phyloP scores from a whole-genome alignment of 1,139 yeast species.

The Suhomyces guaymorum region DNA sequence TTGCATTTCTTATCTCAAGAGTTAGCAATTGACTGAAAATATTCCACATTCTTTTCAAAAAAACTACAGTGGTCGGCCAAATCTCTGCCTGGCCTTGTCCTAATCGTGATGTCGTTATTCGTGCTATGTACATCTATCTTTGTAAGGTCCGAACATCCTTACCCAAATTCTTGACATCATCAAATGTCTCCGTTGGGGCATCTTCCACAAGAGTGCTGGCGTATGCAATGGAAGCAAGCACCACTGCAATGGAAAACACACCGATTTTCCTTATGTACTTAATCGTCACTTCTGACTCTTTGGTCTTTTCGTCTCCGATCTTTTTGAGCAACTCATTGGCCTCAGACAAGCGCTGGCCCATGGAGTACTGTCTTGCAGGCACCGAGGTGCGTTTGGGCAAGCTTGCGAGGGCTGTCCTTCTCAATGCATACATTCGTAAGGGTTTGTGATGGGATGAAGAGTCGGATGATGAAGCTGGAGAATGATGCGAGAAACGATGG shows the following conservation, averaged over 20 bases:
- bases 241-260: slow-evolving; percentile 33
- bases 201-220: slow-evolving; percentile 26
- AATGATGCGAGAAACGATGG: too few species aligned
- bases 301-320: slow-evolving; percentile 38
- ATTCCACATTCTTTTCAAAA: too few species aligned
- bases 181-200: slow-evolving; percentile 15
- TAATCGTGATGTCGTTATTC: background rate
- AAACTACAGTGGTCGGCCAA: too few species aligned
- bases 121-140: slow-evolving; percentile 10
- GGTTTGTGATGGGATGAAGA: background rate
- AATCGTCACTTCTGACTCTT: slow-evolving; percentile 33
- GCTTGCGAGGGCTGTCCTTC: too few species aligned
- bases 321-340: slow-evolving; percentile 27
- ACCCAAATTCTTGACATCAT: slow-evolving; percentile 16
- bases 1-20: too few species aligned
- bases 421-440: background rate
- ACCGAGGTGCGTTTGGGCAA: background rate
- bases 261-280: slow-evolving; percentile 36
- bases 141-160: slow-evolving; percentile 12
- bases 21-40: too few species aligned
- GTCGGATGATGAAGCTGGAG: too few species aligned
- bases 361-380: slow-evolving; percentile 9
- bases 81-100: background rate
- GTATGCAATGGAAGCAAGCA: slow-evolving; percentile 37
- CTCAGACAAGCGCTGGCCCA: slow-evolving; percentile 17